Base-by-base conservation (phyloP, 345 rosid genomes). In the Eucalyptus pauciflora region DNA sequence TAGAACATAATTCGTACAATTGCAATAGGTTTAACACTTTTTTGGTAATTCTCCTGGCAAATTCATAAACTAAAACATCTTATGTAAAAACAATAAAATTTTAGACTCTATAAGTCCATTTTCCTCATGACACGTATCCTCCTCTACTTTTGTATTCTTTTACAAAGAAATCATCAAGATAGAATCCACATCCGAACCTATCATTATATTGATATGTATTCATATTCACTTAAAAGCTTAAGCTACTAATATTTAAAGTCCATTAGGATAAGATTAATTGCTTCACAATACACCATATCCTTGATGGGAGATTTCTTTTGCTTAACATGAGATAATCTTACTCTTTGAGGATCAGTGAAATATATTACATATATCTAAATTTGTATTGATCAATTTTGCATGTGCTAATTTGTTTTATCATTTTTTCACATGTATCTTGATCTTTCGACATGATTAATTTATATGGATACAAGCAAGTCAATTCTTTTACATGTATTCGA, bases 171-270 rank as follows among this genome's bases (percentile, higher is more conserved):
- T 64, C 76, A 13, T n/a, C 2, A n/a, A 13, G 71, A 64, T 14
- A 64, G 0, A n/a, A n/a, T 64, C 5, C 18, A n/a, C 0, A 2
- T n/a, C 7, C 0, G 10, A 64, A n/a, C 5, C 17, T 64, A 64
- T 64, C 71, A n/a, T 29, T 64, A 15, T 14, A 64, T 64, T 18
- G 0, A 64, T 3, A 64, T 13, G 8, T 0, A n/a, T 13, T 14
- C 71, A 64, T 15, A 13, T 14, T 64, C 18, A 64, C 37, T 64
- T 64, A n/a, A n/a, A 64, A 14, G 15, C 16, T 64, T 64, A n/a
- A 64, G 10, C n/a, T 1, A 29, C 0, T 27, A 62, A 6, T 27
- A 29, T n/a, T 13, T 64, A 31, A 31, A n/a, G 69, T 64, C 10
- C 3, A n/a, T 31, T 64, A 29, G 71, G 37, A 64, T 64, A n/a